These are phyloP conservation scores for Citropsis articulata DNA, from an alignment of 345 rosid species.

Conservation along the genomic window DNA sequence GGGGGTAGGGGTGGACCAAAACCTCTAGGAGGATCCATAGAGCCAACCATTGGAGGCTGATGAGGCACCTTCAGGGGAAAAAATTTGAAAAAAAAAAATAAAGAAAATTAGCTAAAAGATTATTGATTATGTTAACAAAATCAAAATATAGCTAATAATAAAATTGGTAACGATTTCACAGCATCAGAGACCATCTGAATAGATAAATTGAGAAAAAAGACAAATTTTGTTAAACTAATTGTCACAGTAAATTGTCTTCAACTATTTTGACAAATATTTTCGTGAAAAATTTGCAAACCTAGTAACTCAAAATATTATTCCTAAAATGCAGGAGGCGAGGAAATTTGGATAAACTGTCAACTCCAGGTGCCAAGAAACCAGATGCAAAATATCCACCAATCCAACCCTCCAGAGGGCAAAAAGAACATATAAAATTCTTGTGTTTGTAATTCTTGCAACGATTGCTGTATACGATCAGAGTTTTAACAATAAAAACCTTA, in stretches of 20 bases:
- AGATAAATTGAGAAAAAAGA: not conserved
- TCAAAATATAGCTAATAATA: conserved; percentile 12
- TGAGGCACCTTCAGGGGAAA: conserved; percentile 37
- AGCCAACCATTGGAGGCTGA: conserved; percentile 38
- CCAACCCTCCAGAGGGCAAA: not conserved
- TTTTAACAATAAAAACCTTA: not conserved
- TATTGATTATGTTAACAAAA: conserved; percentile 3
- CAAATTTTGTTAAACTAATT: not conserved
- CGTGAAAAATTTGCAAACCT: not conserved
- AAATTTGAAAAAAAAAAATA: not conserved
- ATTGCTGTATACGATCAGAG: not conserved
- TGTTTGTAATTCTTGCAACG: not conserved
- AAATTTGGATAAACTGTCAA: not conserved
- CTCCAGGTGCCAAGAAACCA: not conserved
- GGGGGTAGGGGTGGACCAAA: conserved; percentile 43
- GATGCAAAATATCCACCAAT: not conserved
- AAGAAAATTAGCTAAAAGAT: conserved; percentile 18
- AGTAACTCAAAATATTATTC: not conserved
- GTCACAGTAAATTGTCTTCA: not conserved
- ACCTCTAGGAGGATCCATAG: conserved; percentile 64
- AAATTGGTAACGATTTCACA: not conserved
- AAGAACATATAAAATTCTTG: not conserved
- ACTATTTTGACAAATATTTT: not conserved
- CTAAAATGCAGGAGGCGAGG: not conserved
- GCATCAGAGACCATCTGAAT: not conserved